Conservation (phyloP, 257 asterid genomes). For the Lycium ferocissimum region DNA sequence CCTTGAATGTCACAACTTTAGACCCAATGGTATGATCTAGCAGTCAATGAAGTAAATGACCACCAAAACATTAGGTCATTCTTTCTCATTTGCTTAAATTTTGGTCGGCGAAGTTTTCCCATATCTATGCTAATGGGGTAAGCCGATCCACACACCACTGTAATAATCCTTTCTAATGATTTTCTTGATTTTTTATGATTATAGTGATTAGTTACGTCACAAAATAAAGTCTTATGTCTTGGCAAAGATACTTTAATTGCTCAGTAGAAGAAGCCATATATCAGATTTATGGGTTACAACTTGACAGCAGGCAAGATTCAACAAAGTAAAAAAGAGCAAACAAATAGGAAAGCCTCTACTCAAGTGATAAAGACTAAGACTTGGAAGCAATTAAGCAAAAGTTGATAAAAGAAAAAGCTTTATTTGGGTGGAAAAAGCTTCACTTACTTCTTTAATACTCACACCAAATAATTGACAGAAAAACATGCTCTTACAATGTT, state of each 20-base stretch:
- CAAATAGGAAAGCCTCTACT: not conserved
- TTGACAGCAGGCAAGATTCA: constrained; percentile 24
- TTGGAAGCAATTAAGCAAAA: constrained; percentile 9
- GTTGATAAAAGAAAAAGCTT: not conserved
- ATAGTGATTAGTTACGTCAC: not conserved
- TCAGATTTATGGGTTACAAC: constrained; percentile 23
- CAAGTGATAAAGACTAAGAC: not conserved
- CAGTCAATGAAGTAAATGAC: not conserved
- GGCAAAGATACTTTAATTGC: constrained; percentile 21
- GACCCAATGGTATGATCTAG: not conserved
- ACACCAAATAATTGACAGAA: constrained; percentile 18
- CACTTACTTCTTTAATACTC: not conserved
- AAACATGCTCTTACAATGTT: not conserved
- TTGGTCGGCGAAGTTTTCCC: not conserved
- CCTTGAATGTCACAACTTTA: not conserved
- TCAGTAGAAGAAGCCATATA: constrained; percentile 15
- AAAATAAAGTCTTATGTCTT: not conserved
- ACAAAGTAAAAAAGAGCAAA: not conserved
- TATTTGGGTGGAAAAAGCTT: constrained; percentile 19
- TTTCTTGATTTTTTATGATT: not conserved
- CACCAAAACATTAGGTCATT: not conserved
- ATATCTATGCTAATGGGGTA: not conserved
- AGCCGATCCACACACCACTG: not conserved
- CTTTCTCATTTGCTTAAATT: not conserved
- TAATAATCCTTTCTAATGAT: not conserved